Evolutionary conservation across 129 eudicot genomes (phyloP), one percentile per base, ranked within the genome.

Genomic region (Helianthus tuberosus): DNA sequence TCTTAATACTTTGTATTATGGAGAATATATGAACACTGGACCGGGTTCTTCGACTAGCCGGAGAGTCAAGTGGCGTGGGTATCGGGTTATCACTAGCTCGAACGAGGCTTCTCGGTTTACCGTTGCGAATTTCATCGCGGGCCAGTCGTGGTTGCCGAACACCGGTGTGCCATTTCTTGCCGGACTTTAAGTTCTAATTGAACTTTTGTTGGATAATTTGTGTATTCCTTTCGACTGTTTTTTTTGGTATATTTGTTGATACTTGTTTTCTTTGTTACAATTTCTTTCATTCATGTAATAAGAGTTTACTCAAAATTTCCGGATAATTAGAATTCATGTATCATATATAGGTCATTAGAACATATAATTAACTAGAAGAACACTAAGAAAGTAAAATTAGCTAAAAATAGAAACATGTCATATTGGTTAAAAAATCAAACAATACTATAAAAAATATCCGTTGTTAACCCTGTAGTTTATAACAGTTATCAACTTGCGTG

Each of bases 21-120:
- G 86, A 6, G 96, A 89, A 66, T 87, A 89, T 35, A 66, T 54
- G 32, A 89, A 89, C 51, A 62, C 53, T 47, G 92, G 96, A 53
- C 96, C 92, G 20, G 89, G 90, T 6, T 78, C 96, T 50, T 66
- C 74, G 0, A 83, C 89, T 0, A 67, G 66, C 35, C 38, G 78
- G 5, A 78, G 96, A 57, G 92, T 89, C 11, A 86, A 79, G 71
- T 89, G 95, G 95, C 58, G 73, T 4, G 95, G 95, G 16, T 89
- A 78, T 57, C 91, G 80, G 51, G 81, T 83, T 16, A 85, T 89
- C 9, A 66, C 82, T 0, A 79, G 39, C 64, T 27, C 86, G 1
- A 73, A 59, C 2, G 91, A 83, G 62, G 95, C 87, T 12, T 75
- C 86, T 0, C 51, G 58, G 73, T 89, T 85, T 64, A 71, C 85